A percentile compares a stretch with the other conserved stretches of the same genome.
phyloP scores from a whole-genome alignment of 2,329 filamentous ascomycete species.

The Trichoderma sp. region DNA sequence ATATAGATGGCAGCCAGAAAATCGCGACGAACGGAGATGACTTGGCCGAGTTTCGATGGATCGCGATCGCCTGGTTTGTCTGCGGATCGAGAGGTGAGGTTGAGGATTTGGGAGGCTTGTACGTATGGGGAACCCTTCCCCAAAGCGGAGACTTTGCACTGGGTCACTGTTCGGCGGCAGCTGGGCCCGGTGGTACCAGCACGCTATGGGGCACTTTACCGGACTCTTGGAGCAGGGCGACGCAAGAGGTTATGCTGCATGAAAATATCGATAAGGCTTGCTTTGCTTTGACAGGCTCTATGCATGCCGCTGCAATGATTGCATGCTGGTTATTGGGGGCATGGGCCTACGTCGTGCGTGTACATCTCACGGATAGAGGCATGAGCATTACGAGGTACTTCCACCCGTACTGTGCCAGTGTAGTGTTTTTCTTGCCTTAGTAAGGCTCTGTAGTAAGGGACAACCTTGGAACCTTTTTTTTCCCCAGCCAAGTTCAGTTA shows the following conservation, averaged over 20 bases:
- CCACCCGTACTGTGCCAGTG: not conserved
- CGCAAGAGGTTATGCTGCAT: not conserved
- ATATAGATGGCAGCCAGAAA: constrained; percentile 47
- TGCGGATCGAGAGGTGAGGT: constrained; percentile 56
- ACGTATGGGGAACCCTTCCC: constrained; percentile 34
- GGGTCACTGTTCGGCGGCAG: constrained; percentile 24
- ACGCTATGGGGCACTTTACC: constrained; percentile 19
- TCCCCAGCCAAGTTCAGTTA: not conserved
- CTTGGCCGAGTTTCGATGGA: constrained; percentile 51
- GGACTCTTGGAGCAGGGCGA: constrained; percentile 2
- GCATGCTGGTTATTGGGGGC: constrained; percentile 7
- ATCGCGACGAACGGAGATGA: constrained; percentile 40
- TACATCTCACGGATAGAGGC: constrained; percentile 6
- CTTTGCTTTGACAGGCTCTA: not conserved
- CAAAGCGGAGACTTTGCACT: constrained; percentile 39
- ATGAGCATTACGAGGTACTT: not conserved
- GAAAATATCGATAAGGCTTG: constrained; percentile 15
- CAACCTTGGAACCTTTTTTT: not conserved
- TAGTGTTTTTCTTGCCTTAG: not conserved
- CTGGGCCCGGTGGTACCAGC: constrained; percentile 20
- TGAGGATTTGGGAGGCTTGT: constrained; percentile 45
- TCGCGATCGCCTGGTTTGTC: constrained; percentile 48
- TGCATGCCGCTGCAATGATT: not conserved
- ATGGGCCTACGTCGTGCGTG: constrained; percentile 1
- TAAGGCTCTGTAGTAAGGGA: not conserved